These are phyloP conservation scores for Backusella macrospora DNA, from an alignment of 192 early-diverging fungal genomes.

Conservation along the genomic window DNA sequence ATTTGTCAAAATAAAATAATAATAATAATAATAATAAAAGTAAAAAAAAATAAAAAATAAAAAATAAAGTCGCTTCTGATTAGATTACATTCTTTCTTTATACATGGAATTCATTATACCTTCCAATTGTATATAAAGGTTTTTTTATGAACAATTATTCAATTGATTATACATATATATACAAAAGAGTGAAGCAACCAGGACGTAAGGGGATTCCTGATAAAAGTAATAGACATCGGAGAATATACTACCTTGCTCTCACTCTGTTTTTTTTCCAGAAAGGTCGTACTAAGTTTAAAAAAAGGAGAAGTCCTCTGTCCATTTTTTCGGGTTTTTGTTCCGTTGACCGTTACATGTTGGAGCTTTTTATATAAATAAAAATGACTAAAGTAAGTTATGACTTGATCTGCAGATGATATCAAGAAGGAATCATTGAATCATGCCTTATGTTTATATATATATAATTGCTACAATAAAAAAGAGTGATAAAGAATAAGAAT, in stretches of 20 bases:
- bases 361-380: neutral
- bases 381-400: neutral
- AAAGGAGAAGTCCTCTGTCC: neutral
- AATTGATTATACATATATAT: neutral
- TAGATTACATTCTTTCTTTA: too few relatives aligned
- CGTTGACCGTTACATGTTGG: neutral
- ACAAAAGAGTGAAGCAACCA: neutral
- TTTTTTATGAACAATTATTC: neutral
- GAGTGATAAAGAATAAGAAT: neutral
- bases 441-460: neutral
- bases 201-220: constrained; percentile 1
- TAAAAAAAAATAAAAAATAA: too few relatives aligned
- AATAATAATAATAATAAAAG: too few relatives aligned
- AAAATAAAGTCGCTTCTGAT: too few relatives aligned
- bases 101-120: too few relatives aligned
- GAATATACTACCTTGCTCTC: neutral
- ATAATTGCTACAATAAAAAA: neutral
- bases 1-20: neutral
- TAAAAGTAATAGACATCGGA: constrained; percentile 5
- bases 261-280: neutral
- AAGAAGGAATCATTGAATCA: neutral
- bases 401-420: constrained; percentile 7
- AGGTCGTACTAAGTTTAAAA: constrained; percentile 7
- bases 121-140: too few relatives aligned
- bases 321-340: constrained; percentile 7